Evolutionary conservation across 208 protist species (phyloP).

Genomic region (Crithidia brevicula): DNA sequence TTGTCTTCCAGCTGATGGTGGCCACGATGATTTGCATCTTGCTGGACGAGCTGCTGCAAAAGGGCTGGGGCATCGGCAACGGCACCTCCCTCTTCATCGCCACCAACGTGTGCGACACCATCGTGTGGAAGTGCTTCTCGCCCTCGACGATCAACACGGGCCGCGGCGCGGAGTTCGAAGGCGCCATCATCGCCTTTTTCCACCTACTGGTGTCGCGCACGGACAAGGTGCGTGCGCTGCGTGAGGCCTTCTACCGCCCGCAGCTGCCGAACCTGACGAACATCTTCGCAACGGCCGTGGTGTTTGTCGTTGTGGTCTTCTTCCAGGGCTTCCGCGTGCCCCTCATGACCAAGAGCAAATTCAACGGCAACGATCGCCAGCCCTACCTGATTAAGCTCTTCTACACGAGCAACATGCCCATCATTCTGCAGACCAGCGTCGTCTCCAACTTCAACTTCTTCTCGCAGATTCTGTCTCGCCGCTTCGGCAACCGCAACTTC

Average conservation of each 20-base stretch:
- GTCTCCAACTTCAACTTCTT: slow-evolving; percentile 99
- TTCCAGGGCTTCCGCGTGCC: slow-evolving; percentile 99
- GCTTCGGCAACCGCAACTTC: slow-evolving; percentile 97
- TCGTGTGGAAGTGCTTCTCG: slow-evolving; percentile 99
- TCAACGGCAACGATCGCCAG: slow-evolving; percentile 74
- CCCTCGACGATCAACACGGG: slow-evolving; percentile 99
- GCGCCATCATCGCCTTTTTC: slow-evolving; percentile 99
- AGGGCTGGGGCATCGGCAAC: slow-evolving; percentile 99
- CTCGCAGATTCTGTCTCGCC: slow-evolving; percentile 99
- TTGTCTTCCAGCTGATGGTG: slow-evolving; percentile 98
- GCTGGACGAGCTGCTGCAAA: slow-evolving; percentile 99
- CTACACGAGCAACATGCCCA: slow-evolving; percentile 99
- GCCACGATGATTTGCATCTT: slow-evolving; percentile 99
- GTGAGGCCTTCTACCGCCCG: slow-evolving; percentile 99
- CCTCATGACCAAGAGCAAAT: slow-evolving; percentile 92
- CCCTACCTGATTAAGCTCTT: slow-evolving; percentile 99
- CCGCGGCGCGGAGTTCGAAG: slow-evolving; percentile 98
- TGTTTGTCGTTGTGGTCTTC: slow-evolving; percentile 99
- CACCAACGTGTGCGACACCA: slow-evolving; percentile 99
- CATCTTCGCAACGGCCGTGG: slow-evolving; percentile 98
- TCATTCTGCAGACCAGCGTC: slow-evolving; percentile 99
- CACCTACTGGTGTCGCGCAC: slow-evolving; percentile 96
- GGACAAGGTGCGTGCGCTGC: slow-evolving; percentile 98
- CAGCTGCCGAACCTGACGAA: slow-evolving; percentile 99
- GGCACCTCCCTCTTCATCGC: slow-evolving; percentile 99